These are phyloP conservation scores for Gonapodya prolifera DNA, from an alignment of 192 early-diverging fungal genomes.

Conservation along the genomic window DNA sequence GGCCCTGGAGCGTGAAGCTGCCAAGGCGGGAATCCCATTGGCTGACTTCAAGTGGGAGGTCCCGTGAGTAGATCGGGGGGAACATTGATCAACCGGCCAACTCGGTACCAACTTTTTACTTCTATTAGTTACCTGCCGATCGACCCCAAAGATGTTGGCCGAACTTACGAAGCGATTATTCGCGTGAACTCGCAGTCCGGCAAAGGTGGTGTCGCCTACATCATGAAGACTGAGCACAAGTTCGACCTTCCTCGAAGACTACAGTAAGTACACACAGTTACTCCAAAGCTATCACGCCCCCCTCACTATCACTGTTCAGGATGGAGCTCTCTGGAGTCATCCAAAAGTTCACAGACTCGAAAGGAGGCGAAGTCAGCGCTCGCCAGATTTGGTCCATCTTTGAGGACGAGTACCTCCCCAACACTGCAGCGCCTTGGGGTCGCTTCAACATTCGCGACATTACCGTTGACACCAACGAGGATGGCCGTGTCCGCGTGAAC, in stretches of 20 bases:
- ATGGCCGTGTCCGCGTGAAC: background rate
- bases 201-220: background rate
- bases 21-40: background rate
- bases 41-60: background rate
- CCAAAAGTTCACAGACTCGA: background rate
- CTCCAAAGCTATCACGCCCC: too few species aligned
- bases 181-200: background rate
- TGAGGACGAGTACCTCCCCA: background rate
- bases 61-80: background rate
- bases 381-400: background rate
- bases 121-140: background rate
- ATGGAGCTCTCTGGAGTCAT: background rate
- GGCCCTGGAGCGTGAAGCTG: background rate
- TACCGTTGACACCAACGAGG: background rate
- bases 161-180: background rate
- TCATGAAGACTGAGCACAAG: background rate
- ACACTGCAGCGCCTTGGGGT: background rate
- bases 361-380: background rate
- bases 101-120: too few species aligned
- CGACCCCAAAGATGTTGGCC: conserved; percentile 1
- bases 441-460: background rate
- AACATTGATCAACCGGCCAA: too few species aligned
- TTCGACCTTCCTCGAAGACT: background rate
- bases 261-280: too few species aligned
- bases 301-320: too few species aligned